phyloP scores from a whole-genome alignment of 345 rosid species.

The Hibiscus tridactylites region DNA sequence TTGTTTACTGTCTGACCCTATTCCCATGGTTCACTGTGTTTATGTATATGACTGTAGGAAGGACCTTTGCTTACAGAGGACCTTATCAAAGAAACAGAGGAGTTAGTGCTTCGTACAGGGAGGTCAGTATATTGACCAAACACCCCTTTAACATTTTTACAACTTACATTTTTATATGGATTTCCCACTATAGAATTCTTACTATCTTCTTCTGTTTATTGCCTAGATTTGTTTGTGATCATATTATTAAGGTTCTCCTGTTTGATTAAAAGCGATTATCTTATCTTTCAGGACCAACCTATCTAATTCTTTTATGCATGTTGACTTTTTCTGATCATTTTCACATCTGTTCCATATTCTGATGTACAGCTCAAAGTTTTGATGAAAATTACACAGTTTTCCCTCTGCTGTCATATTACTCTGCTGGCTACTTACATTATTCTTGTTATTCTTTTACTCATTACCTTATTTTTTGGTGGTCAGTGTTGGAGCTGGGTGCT shows the following conservation, averaged over 20 bases:
- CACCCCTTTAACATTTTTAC: not conserved
- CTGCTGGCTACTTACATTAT: not conserved
- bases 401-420: not conserved
- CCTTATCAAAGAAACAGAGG: slow-evolving; percentile 91
- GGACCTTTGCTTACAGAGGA: slow-evolving; percentile 91
- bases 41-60: slow-evolving; percentile 41
- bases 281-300: not conserved
- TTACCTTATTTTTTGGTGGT: slow-evolving; percentile 19
- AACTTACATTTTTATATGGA: not conserved
- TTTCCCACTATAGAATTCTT: not conserved
- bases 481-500: slow-evolving; percentile 99
- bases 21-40: slow-evolving; percentile 10
- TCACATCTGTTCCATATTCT: not conserved
- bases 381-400: not conserved
- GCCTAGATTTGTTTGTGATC: not conserved
- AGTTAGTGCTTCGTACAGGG: slow-evolving; percentile 91
- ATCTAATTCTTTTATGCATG: not conserved
- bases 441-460: not conserved
- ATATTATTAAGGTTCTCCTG: not conserved
- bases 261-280: not conserved
- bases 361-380: not conserved
- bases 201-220: not conserved
- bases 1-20: slow-evolving; percentile 1
- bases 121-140: slow-evolving; percentile 40
- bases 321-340: not conserved